phyloP scores from a whole-genome alignment of 129 eudicot species.

The Artemisia argyi region DNA sequence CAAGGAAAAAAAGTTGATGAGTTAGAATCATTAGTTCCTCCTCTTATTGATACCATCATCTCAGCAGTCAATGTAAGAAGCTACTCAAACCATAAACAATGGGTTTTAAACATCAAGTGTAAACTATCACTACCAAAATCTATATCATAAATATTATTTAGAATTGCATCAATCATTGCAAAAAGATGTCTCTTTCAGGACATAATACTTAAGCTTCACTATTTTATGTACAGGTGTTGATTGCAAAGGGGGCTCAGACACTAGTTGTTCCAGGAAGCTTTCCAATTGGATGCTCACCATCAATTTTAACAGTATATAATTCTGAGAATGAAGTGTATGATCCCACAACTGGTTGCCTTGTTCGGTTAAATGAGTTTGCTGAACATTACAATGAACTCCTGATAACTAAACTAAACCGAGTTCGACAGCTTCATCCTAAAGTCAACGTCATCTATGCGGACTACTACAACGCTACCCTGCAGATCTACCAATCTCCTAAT shows the following conservation, averaged over 20 bases:
- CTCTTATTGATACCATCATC: conserved; percentile 39
- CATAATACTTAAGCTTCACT: too few species aligned
- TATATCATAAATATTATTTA: too few species aligned
- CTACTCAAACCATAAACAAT: neutral
- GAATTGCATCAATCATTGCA: too few species aligned
- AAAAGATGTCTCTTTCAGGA: too few species aligned
- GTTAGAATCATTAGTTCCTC: conserved; percentile 25
- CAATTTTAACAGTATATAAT: conserved; percentile 11
- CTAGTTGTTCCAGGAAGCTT: conserved; percentile 42
- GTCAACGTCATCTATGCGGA: conserved; percentile 48
- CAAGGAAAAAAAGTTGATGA: neutral
- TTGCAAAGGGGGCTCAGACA: conserved; percentile 32
- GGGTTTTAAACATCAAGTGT: neutral
- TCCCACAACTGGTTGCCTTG: conserved; percentile 34
- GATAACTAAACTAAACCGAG: conserved; percentile 23
- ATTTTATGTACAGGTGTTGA: conserved; percentile 21
- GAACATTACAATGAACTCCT: conserved; percentile 42
- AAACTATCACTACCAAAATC: neutral
- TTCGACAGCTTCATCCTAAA: conserved; percentile 39
- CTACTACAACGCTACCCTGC: conserved; percentile 49
- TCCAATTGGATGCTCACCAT: conserved; percentile 34
- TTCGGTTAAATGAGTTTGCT: conserved; percentile 36
- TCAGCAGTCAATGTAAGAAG: conserved; percentile 34
- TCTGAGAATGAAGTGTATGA: conserved; percentile 42
- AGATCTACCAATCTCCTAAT: conserved; percentile 34